Evolutionary conservation across 2,329 filamentous ascomycete species (phyloP), one percentile per base, ranked within the genome.

Genomic region (Fusarium continuum): DNA sequence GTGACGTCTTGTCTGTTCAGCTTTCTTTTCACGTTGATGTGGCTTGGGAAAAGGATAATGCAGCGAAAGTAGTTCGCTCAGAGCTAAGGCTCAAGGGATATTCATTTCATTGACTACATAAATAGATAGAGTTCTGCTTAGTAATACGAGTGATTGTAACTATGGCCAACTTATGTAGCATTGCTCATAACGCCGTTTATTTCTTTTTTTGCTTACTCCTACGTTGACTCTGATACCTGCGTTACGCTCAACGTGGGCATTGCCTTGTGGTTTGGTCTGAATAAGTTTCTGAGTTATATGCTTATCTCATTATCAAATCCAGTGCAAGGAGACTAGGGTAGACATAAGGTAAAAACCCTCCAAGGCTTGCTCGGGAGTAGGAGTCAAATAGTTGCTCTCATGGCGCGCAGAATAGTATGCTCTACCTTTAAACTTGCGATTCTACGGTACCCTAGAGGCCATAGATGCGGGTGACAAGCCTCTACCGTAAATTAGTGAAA

Each of bases 1-100:
- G 57, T 58, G 45, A 61, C 45, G 4, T 67, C 66, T 4, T 69
- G 60, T 8, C 32, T 68, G 6, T 45, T 60, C 14, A 53, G 56
- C 6, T 65, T 67, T 34, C 45, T 51, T 2, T 38, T 69, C 19
- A 65, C 45, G 1, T 2, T 69, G 14, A 34, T 48, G 22, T 69
- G 64, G 51, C 20, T 69, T 16, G 51, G 61, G 6, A 65, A 39
- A 14, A 63, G 61, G 14, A 44, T 63, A 51, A 44, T 61, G n/a
- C 14, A 32, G 16, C 38, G 34, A 11, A 55, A 26, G 8, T 38
- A 31, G 36, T 20, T 17, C 6, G 11, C 40, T 20, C 38, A 31
- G n/a, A 38, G 5, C 11, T 23, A 17, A 7, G 23, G 11, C 19
- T 17, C 13, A n/a, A 6, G 23, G 4, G 31, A 52, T 52, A 36